Evolutionary conservation across 208 protist species (phyloP), one percentile per base, ranked within the genome.

Genomic region (Acanthamoeba lenticulata): DNA sequence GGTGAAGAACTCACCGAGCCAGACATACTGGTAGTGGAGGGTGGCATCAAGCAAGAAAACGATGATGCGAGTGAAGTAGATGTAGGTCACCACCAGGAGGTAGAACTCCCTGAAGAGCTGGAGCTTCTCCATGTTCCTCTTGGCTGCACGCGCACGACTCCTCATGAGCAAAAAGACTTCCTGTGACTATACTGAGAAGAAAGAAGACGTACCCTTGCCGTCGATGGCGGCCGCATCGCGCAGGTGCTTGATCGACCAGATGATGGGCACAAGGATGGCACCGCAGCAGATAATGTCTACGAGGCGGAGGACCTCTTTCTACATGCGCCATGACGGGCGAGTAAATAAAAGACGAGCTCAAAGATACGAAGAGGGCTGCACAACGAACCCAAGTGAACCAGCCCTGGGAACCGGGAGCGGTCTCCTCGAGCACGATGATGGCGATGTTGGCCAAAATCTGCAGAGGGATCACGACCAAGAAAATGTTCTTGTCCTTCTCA

Each of bases 1-100:
- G 17, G 81, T 67, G 81, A 90, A 90, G 81, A 90, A 90, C 47
- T 34, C 38, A 24, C 47, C 44, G n/a, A 90, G 45, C 81, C 81
- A 90, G 38, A 65, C 52, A 38, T 45, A 57, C 29, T 90, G 81
- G 52, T 62, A 90, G 81, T 34, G 81, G 34, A 90, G 81, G 34
- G 81, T 90, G 34, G 81, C 45, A 57, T 90, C 81, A 19, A 90
- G 45, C 81, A 90, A 90, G 81, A 45, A 90, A 34, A 98, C 77
- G 49, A 98, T 94, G 90, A 98, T 98, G 47, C 97, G 95, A 32
- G 97, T 98, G 85, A 98, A 97, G 94, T 98, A 98, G 34, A 98
- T 95, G 95, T 98, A 98, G 29, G 93, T 92, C 36, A 98, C 95
- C 21, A 98, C 94, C 47, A 97, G 45, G 27, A 98, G 74, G 95